Percentiles rank a stretch among this genome's conserved stretches.
Evolutionary conservation across 148 eudicot genomes (phyloP).

Genomic region (Euryodendron excelsum): DNA sequence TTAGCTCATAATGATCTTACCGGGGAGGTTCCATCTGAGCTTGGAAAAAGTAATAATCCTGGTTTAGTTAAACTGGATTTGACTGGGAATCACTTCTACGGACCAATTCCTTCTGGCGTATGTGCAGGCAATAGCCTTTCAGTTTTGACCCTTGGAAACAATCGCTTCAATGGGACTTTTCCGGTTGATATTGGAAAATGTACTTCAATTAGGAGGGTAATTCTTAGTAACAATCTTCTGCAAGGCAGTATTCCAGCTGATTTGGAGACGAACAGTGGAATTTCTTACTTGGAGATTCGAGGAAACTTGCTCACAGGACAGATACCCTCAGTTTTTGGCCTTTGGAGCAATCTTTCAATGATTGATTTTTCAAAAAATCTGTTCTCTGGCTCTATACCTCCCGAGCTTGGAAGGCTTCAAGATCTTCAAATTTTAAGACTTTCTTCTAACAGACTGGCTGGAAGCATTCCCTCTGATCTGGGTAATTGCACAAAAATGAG

Average conservation of each 20-base stretch:
- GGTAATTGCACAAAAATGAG: constrained; percentile 13
- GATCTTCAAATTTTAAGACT: constrained; percentile 16
- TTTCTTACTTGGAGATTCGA: constrained; percentile 17
- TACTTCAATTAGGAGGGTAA: constrained; percentile 13
- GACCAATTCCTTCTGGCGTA: constrained; percentile 19
- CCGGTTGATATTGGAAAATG: constrained; percentile 17
- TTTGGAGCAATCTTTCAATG: constrained; percentile 19
- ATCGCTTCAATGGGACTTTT: constrained; percentile 18
- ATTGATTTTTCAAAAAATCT: constrained; percentile 20
- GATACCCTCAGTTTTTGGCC: constrained; percentile 16
- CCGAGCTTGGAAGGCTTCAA: constrained; percentile 19
- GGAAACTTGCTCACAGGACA: constrained; percentile 18
- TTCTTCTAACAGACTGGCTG: constrained; percentile 21
- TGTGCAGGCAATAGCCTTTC: constrained; percentile 8
- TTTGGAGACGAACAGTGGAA: constrained; percentile 1
- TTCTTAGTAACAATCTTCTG: constrained; percentile 18
- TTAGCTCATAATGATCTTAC: constrained; percentile 15
- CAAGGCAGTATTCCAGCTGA: constrained; percentile 15
- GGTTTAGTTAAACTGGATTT: constrained; percentile 11
- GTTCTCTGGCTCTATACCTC: constrained; percentile 19
- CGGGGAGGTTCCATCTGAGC: constrained; percentile 17
- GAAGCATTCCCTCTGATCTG: constrained; percentile 18
- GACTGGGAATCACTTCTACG: constrained; percentile 1
- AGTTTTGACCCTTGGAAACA: constrained; percentile 10
- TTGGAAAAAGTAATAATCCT: constrained; percentile 13